Evolutionary conservation across 768 basidiomycete species (phyloP), one percentile per base, ranked within the genome.

Genomic region (Collybia sordida): DNA sequence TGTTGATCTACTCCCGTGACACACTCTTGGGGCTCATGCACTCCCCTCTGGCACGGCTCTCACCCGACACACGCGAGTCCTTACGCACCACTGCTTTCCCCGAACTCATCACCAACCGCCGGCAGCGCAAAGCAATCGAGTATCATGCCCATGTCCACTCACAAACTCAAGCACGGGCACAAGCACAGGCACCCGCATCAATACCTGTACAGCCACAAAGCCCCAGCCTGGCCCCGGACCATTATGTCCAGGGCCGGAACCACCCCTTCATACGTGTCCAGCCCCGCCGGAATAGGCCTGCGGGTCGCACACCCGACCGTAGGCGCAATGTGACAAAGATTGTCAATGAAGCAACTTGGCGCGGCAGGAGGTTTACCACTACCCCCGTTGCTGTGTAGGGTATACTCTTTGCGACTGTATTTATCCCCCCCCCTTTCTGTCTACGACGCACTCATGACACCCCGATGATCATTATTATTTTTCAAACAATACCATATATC

Each of bases 71-170:
- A 25, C 61, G 62, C 24, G 65, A 64, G 22, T 43, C 28, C 3
- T 49, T 69, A n/a, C 60, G 65, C 21, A 56, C 37, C 21, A 45
- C 50, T 3, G 3, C 31, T 7, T 52, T 64, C 36, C 65, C 65
- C 6, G 62, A 64, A 39, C 50, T 65, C 42, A 50, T 64, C 23
- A 60, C 64, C 15, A 65, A 63, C 47, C 55, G 65, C 37, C 65
- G 61, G 50, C 61, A 62, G 40, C 53, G 64, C 44, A 66, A 64
- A 52, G 55, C 59, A 31, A 59, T 66, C 24, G 65, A 65, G 48
- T 62, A 59, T 36, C 57, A 56, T 18, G 59, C 60, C 12, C 45
- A 56, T 12, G 11, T 31, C 15, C 31, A 47, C 22, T 36, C 43
- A 9, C 47, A 59, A 21, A 44, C 39, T 8, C 19, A 37, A 2